A percentile compares a stretch with the other conserved stretches of the same genome.
These are phyloP conservation scores for Cryphonectria naterciae DNA, from an alignment of 2,329 filamentous ascomycete species.

Conservation along the genomic window DNA sequence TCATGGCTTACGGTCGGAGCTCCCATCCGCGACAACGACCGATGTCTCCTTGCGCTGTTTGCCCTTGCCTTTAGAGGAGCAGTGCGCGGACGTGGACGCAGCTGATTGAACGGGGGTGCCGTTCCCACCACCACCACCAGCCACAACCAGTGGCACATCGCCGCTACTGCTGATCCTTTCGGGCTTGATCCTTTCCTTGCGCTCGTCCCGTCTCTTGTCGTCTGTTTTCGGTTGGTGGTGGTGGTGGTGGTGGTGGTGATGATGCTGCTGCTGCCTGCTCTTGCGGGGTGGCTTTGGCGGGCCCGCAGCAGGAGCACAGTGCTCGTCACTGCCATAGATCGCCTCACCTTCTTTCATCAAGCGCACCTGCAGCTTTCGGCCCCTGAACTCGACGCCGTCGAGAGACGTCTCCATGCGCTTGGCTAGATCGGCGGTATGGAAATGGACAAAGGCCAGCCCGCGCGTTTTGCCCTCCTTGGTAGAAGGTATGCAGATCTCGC, in stretches of 20 bases:
- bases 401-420: conserved; percentile 22
- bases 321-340: conserved; percentile 4
- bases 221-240: conserved; percentile 20
- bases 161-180: conserved; percentile 13
- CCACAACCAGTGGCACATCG: conserved; percentile 21
- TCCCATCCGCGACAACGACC: conserved; percentile 28
- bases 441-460: conserved; percentile 24
- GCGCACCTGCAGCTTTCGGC: conserved; percentile 24
- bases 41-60: conserved; percentile 24
- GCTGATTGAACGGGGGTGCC: conserved; percentile 11
- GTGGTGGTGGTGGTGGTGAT: background rate
- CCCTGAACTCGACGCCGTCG: conserved; percentile 28
- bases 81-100: background rate
- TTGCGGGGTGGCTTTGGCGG: conserved; percentile 8
- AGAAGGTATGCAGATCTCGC: conserved; percentile 18
- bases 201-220: conserved; percentile 9
- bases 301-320: background rate
- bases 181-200: conserved; percentile 24
- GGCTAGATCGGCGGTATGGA: conserved; percentile 24
- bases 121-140: conserved; percentile 3
- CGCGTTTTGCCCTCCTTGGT: conserved; percentile 24
- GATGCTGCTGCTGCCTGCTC: conserved; percentile 13
- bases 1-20: conserved; percentile 20
- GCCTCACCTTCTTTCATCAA: conserved; percentile 29
- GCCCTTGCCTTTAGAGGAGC: background rate